Evolutionary conservation across 140 eudicot species (phyloP), one percentile per base, ranked within the genome.

Genomic region (Anethum foeniculum): DNA sequence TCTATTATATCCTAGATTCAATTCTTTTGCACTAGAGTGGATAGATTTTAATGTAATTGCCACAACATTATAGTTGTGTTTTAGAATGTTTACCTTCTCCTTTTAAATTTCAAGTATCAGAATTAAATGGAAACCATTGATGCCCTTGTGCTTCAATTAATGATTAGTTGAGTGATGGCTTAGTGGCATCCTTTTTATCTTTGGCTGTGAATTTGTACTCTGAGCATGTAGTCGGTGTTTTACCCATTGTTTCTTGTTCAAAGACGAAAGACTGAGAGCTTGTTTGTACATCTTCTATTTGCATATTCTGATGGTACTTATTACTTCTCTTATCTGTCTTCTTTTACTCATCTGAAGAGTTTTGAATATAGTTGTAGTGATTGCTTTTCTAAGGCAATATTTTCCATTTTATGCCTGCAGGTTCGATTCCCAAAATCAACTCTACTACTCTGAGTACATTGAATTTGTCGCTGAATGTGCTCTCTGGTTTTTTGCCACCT

Each of bases 401-500:
- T 71, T 81, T 28, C 12, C 12, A 27, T 79, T 85, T 52, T 23
- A 2, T 44, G 72, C 28, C 41, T 77, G 74, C 93, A 95, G 99
- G 99, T 75, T 83, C 91, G 27, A 83, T 95, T 81, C 91, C 86
- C 21, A 85, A 60, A 76, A 84, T 95, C 80, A 95, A 89, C 84
- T 92, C 99, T 5, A 85, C 97, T 25, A 79, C 85, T 77, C 84
- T 93, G 90, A 83, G 82, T 1, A 73, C 71, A 68, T 80, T 93
- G 76, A 93, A 93, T 84, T 86, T 93, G 36, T 93, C 98, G 74
- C 81, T 89, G 68, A 93, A 93, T 74, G 84, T 68, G 84, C 81
- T 93, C 82, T 85, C 92, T 41, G 98, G 97, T 82, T 77, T 87
- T 19, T 81, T 93, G 86, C 98, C 98, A 76, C 77, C 86, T 44